Conservation (phyloP, 441 rosid genomes). For the Erodium texanum region DNA sequence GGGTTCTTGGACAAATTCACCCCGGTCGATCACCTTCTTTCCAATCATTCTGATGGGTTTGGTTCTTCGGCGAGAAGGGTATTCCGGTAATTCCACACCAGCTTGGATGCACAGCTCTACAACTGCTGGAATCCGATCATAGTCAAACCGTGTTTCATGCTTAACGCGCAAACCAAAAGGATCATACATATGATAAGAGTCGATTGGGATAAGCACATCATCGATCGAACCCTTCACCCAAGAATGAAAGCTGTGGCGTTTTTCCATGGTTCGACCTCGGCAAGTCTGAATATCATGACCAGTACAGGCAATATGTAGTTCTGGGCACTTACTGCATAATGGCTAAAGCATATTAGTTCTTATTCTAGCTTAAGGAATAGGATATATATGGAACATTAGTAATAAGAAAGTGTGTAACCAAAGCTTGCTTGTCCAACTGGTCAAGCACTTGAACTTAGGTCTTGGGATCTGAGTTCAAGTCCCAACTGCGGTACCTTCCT, state of each 20-base stretch:
- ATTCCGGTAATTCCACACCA: constrained; percentile 63
- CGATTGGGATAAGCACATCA: constrained; percentile 52
- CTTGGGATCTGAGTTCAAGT: too few relatives aligned
- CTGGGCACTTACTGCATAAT: constrained; percentile 50
- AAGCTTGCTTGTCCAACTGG: too few relatives aligned
- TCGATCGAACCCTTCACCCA: constrained; percentile 55
- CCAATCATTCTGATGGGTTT: constrained; percentile 70
- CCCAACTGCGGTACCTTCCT: too few relatives aligned
- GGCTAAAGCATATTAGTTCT: constrained; percentile 15
- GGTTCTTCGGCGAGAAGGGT: constrained; percentile 73
- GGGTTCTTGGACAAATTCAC: constrained; percentile 60
- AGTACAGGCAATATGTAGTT: constrained; percentile 43
- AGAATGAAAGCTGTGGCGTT: constrained; percentile 44
- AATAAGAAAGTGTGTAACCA: too few relatives aligned
- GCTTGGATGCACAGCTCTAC: constrained; percentile 70
- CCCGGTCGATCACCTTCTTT: constrained; percentile 59
- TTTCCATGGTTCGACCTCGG: constrained; percentile 30
- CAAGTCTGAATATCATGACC: constrained; percentile 51
- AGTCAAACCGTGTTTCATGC: constrained; percentile 57
- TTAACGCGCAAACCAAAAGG: constrained; percentile 53
- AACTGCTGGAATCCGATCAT: constrained; percentile 54
- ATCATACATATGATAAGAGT: constrained; percentile 55
- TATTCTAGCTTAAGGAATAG: too few relatives aligned
- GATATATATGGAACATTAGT: too few relatives aligned
- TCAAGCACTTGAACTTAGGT: too few relatives aligned